Percentiles rank a stretch among this genome's conserved stretches.
Conservation (phyloP, 2,329 filamentous ascomycete species). For the Alternaria triticimaculans region DNA sequence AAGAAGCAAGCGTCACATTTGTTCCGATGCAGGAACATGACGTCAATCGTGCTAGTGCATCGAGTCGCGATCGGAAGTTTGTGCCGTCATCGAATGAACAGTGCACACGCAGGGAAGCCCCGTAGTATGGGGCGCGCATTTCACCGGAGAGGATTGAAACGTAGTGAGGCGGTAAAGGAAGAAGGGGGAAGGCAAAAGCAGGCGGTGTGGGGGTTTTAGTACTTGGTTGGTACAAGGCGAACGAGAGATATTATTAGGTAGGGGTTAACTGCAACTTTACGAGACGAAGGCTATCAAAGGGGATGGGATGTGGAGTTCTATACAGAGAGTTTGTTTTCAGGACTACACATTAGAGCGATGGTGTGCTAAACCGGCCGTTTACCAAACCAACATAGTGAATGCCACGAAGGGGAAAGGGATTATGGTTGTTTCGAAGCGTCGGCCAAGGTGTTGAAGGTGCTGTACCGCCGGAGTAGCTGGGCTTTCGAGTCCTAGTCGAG, state of each 20-base stretch:
- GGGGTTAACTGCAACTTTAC: not conserved
- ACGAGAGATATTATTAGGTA: not conserved
- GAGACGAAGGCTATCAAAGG: not conserved
- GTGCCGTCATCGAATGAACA: not conserved
- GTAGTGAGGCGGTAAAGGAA: not conserved
- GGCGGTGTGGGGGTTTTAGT: not conserved
- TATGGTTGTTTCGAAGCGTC: not conserved
- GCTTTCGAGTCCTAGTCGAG: conserved; percentile 35
- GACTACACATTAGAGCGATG: conserved; percentile 2
- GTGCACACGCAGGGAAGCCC: not conserved
- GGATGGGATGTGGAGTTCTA: not conserved
- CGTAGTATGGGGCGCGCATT: not conserved
- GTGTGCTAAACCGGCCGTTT: not conserved
- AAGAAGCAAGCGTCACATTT: not conserved
- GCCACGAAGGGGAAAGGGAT: not conserved
- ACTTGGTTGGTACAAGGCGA: not conserved
- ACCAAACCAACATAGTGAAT: not conserved
- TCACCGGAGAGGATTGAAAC: not conserved
- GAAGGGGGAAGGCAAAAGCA: not conserved
- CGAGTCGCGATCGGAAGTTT: not conserved
- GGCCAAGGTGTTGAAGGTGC: not conserved
- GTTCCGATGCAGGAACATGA: not conserved
- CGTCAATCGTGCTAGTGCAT: not conserved
- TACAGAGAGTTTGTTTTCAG: not conserved
- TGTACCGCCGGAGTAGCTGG: not conserved